Base-by-base conservation (phyloP, 257 asterid genomes). In the Lavandula angustifolia region DNA sequence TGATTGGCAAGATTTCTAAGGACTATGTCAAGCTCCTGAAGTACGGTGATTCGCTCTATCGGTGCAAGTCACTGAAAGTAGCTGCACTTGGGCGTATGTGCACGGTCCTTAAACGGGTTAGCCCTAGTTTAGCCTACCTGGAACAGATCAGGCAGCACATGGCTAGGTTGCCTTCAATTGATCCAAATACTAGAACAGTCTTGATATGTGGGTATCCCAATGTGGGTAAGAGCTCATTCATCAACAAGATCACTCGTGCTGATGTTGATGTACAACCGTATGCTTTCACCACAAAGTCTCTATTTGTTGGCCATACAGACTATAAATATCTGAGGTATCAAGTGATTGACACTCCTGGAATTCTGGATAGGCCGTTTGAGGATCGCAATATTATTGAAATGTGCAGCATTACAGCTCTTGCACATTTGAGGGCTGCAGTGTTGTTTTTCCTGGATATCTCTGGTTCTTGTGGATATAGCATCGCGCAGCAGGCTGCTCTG, bases 71-170 rank as follows among this genome's bases (percentile, higher is more conserved):
- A 34, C 72, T 90, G 72, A 94, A 94, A 74, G 94, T 90, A 68
- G 97, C 99, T 62, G 96, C 97, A 27, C 88, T 91, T 62, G 98
- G 98, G 1, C 95, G 96, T 16, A 91, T 91, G 96, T 88, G 96
- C 64, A 92, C 99, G 12, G 94, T 92, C 18, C 76, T 89, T 10
- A 92, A 92, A 71, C 82, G 96, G 13, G 64, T 92, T 13, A 75
- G 88, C 32, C 97, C 96, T 42, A 92, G 99, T 85, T 82, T 92
- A 71, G 97, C 97, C 49, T 94, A 94, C 80, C 96, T 94, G 53
- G 99, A 94, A 54, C 97, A 94, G 87, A 87, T 94, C 41, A 80
- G 99, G 73, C 99, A 94, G 70, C 99, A 90, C 78, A 87, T 87
- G 96, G 92, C 97, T 1, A 87, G 97, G 70, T 68, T 94, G 42